Base-by-base conservation (phyloP, 164 flowering plant species). In the Amborella trichopoda region DNA sequence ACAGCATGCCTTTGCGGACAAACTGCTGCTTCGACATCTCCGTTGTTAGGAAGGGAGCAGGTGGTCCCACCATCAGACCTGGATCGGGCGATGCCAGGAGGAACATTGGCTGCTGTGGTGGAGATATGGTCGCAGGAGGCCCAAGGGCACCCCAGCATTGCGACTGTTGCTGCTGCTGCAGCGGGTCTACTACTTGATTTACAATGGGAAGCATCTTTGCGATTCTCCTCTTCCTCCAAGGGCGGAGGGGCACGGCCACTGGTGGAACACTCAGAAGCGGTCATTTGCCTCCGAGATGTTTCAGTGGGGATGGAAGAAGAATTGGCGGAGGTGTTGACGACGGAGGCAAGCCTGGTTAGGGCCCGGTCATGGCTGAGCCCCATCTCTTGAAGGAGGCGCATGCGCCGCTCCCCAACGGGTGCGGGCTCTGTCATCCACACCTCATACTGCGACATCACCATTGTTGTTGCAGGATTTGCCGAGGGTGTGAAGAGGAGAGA, bases 371-470 rank as follows among this genome's bases (percentile, higher is more conserved):
- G 28, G 30, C 61, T 49, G 54, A 93, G 91, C 3, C 99, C 99
- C 78, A 88, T 70, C 26, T 75, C 71, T 1, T 53, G 64, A 33
- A 87, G 78, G n/a, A 93, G 83, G 13, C 83, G 65, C 6, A 39
- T 33, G 5, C 99, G 88, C 38, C 99, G 81, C 59, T 93, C 95
- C 52, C 80, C 68, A 2, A 93, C 66, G 2, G 99, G 79, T 16
- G 76, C 59, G 0, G 95, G 96, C 49, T 77, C 69, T 28, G 94
- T 68, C 64, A 85, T 70, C 99, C 99, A 93, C 22, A 85, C 59
- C 16, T 84, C 91, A 59, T 84, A 91, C 48, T 66, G 74, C 26
- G 78, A 64, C 5, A 68, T 55, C 6, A 65, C 73, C 70, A 56
- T 60, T 21, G 80, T 22, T 4, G 81, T 55, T 71, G 65, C 46